A percentile compares a stretch with the other conserved stretches of the same genome.
Evolutionary conservation across 768 basidiomycete genomes (phyloP).

Genomic region (Lactarius quietus): DNA sequence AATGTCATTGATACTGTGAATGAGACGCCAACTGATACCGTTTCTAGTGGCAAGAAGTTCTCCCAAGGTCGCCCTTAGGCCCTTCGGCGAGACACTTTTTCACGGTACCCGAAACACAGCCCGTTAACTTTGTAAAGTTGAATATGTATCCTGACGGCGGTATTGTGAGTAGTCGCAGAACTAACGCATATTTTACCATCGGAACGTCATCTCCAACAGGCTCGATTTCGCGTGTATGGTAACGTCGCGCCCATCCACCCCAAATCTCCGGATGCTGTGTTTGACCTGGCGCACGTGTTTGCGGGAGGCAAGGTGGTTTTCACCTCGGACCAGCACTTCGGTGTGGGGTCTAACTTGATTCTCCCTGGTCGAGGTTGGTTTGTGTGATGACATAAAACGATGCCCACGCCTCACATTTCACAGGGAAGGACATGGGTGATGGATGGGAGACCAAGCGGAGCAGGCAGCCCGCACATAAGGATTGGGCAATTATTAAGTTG

Average conservation of each 20-base stretch:
- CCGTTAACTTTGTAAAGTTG: conserved; percentile 80
- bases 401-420: neutral
- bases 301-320: conserved; percentile 81
- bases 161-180: conserved; percentile 56
- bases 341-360: conserved; percentile 85
- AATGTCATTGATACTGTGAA: neutral
- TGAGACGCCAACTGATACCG: conserved; percentile 1
- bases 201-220: conserved; percentile 44
- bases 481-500: conserved; percentile 91
- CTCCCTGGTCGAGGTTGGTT: conserved; percentile 76
- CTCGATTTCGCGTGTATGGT: conserved; percentile 91
- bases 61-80: conserved; percentile 72
- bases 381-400: conserved; percentile 5
- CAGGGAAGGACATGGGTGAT: conserved; percentile 89
- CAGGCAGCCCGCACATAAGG: conserved; percentile 72
- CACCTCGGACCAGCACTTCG: conserved; percentile 94
- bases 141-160: conserved; percentile 98
- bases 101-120: conserved; percentile 50
- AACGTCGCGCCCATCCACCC: conserved; percentile 65
- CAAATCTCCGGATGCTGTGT: conserved; percentile 41
- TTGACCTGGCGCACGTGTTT: conserved; percentile 90
- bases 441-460: conserved; percentile 98
- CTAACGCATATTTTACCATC: conserved; percentile 7
- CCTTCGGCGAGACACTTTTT: conserved; percentile 91
- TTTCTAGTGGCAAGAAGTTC: conserved; percentile 71